A percentile compares a stretch with the other conserved stretches of the same genome.
Conservation (phyloP, 306 rosid genomes). For the Medicago truncatula region MtrunA17r5.0-ANR NC_053048.1:5489001-5489500, state of each 20-base stretch:
- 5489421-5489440: too few relatives aligned
- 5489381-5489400: too few relatives aligned
- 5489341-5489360: too few relatives aligned
- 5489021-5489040: not conserved
- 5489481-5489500: too few relatives aligned
- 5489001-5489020: conserved; percentile 36
- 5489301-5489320: too few relatives aligned
- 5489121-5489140: conserved; percentile 11
- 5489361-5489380: too few relatives aligned
- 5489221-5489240: too few relatives aligned
- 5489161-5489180: conserved; percentile 42
- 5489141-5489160: conserved; percentile 51
- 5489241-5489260: not conserved
- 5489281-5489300: too few relatives aligned
- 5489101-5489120: conserved; percentile 13
- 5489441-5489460: too few relatives aligned
- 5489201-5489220: conserved; percentile 38
- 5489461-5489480: not conserved
- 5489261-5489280: not conserved
- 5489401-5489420: too few relatives aligned
- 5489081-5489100: conserved; percentile 22
- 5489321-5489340: too few relatives aligned
- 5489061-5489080: conserved; percentile 34
- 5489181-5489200: conserved; percentile 29
- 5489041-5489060: conserved; percentile 40